Evolutionary conservation across 768 basidiomycete species (phyloP).

Genomic region (Chlorophyllum brunneum): DNA sequence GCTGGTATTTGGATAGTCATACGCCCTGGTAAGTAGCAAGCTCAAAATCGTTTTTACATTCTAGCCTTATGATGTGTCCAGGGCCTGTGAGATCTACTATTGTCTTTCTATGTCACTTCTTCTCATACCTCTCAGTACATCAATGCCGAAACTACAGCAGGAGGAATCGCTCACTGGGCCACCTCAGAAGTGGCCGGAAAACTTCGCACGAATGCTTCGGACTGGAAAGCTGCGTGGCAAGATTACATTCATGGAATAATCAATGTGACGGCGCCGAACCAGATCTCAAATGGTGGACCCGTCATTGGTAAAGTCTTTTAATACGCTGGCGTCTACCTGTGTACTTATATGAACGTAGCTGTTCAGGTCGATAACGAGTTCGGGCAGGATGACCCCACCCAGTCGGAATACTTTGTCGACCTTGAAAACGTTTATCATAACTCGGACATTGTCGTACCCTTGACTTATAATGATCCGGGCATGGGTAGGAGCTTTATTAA

Average conservation of each 20-base stretch:
- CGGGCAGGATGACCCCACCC: conserved; percentile 41
- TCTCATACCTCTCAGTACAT: conserved; percentile 44
- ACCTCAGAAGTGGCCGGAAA: conserved; percentile 62
- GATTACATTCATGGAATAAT: conserved; percentile 69
- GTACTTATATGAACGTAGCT: conserved; percentile 16
- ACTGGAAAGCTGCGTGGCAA: conserved; percentile 69
- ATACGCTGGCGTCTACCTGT: neutral
- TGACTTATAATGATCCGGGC: conserved; percentile 73
- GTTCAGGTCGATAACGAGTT: conserved; percentile 67
- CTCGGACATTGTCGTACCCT: conserved; percentile 59
- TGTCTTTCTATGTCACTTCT: conserved; percentile 7
- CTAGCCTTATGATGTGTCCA: conserved; percentile 15
- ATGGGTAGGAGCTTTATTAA: conserved; percentile 59
- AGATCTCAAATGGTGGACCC: conserved; percentile 70
- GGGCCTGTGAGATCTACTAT: conserved; percentile 42
- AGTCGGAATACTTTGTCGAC: conserved; percentile 57
- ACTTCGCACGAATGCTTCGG: conserved; percentile 71
- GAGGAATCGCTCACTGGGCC: conserved; percentile 68
- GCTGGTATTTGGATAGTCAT: conserved; percentile 78
- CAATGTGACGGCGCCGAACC: conserved; percentile 53
- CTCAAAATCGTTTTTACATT: conserved; percentile 8
- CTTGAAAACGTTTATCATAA: conserved; percentile 52
- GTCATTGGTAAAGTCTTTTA: conserved; percentile 53
- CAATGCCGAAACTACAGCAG: conserved; percentile 79
- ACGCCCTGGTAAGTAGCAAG: conserved; percentile 66